Percentiles rank a stretch among this genome's conserved stretches.
These are phyloP conservation scores for Paecilomyces sp. DNA, from an alignment of 2,329 filamentous ascomycete species.

Conservation along the genomic window DNA sequence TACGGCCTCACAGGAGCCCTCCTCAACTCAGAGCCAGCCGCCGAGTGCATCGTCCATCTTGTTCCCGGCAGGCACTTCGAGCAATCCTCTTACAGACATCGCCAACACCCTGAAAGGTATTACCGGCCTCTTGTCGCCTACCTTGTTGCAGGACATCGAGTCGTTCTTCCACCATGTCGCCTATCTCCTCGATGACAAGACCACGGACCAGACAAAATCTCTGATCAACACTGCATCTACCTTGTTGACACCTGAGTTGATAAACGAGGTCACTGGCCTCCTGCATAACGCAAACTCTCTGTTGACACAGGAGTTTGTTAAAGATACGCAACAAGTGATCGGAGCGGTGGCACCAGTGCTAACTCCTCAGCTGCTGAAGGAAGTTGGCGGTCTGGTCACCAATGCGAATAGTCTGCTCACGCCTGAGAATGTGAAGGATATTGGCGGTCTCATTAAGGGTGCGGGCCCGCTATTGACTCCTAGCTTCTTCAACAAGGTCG, in stretches of 20 bases:
- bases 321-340: constrained; percentile 12
- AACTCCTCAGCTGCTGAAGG: constrained; percentile 15
- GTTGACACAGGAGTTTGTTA: constrained; percentile 11
- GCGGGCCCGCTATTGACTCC: no score
- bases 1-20: no score
- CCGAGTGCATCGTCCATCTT: no score
- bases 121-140: background rate
- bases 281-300: constrained; percentile 21
- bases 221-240: background rate
- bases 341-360: constrained; percentile 16
- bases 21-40: no score
- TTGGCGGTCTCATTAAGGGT: no score
- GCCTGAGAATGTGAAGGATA: constrained; percentile 13
- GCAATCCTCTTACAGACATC: background rate
- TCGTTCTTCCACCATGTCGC: background rate
- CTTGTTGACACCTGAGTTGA: constrained; percentile 7
- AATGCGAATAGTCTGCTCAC: constrained; percentile 20
- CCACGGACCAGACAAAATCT: background rate
- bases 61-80: no score
- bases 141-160: background rate
- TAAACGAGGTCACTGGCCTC: constrained; percentile 23
- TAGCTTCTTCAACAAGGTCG: constrained; percentile 13
- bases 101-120: background rate
- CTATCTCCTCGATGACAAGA: background rate
- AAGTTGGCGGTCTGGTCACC: constrained; percentile 17